Conservation (phyloP, 805 yeast species). For the Metschnikowia lunata region DNA sequence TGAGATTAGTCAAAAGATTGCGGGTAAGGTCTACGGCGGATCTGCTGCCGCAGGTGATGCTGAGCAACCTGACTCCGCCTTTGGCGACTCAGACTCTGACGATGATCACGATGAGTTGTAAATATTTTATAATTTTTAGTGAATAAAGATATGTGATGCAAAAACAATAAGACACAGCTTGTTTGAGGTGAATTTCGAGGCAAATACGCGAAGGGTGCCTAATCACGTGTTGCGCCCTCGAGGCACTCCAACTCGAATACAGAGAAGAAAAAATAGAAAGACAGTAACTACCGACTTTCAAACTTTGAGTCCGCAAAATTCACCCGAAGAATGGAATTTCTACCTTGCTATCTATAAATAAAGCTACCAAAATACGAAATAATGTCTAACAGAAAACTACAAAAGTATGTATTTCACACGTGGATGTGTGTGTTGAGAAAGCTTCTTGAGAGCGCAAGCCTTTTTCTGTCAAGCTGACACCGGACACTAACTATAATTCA, state of each 20-base stretch:
- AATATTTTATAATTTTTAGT: neutral
- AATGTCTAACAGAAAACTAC: slow-evolving; percentile 21
- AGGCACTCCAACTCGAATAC: slow-evolving; percentile 2
- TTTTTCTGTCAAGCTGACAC: too few relatives aligned
- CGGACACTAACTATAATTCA: slow-evolving; percentile 15
- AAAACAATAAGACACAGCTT: too few relatives aligned
- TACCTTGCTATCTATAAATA: slow-evolving; percentile 11
- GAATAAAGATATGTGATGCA: too few relatives aligned
- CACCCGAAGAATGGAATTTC: slow-evolving; percentile 15
- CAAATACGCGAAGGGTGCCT: neutral
- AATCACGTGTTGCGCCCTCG: slow-evolving; percentile 9
- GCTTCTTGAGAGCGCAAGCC: too few relatives aligned
- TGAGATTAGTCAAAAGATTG: slow-evolving; percentile 84
- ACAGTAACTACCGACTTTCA: neutral
- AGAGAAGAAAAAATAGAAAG: slow-evolving; percentile 9
- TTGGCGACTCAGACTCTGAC: slow-evolving; percentile 38
- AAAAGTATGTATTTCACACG: slow-evolving; percentile 16
- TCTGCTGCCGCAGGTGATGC: slow-evolving; percentile 45
- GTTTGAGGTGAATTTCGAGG: too few relatives aligned
- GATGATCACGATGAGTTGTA: slow-evolving; percentile 45
- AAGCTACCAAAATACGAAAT: neutral
- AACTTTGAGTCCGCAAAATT: slow-evolving; percentile 1
- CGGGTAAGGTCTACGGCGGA: slow-evolving; percentile 61
- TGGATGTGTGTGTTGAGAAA: neutral
- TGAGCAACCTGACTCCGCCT: slow-evolving; percentile 28